These are phyloP conservation scores for Gracilaria domingensis DNA, from an alignment of 23 red algal species.

Conservation along the genomic window DNA sequence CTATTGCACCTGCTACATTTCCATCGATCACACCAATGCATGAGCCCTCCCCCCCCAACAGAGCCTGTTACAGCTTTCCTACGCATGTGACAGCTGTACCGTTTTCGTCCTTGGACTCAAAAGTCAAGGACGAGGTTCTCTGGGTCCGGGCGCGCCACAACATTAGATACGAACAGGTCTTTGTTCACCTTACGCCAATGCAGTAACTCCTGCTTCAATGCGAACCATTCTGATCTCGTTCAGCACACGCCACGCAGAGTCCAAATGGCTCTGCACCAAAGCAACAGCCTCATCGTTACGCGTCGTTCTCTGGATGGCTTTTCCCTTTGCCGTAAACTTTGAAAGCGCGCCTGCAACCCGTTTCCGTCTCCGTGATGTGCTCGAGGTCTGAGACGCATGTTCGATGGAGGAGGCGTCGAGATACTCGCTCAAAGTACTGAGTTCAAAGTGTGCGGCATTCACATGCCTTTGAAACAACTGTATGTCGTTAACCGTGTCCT, in stretches of 20 bases:
- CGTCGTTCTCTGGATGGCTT: background rate
- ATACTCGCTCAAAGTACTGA: background rate
- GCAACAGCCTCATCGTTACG: conserved; percentile 3
- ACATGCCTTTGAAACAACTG: background rate
- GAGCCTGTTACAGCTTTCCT: background rate
- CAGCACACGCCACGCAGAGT: conserved; percentile 5
- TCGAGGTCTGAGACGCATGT: background rate
- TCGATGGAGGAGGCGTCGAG: background rate
- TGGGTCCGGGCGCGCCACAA: background rate
- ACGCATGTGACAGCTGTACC: conserved; percentile 4
- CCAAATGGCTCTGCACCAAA: conserved; percentile 13
- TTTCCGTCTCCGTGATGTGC: background rate
- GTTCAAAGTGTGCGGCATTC: background rate
- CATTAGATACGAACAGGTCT: background rate
- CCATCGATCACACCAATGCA: conserved; percentile 17
- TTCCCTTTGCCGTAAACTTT: background rate
- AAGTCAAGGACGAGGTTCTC: conserved; percentile 25
- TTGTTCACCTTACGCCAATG: background rate
- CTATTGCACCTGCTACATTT: background rate
- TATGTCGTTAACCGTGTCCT: background rate
- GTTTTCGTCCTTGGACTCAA: conserved; percentile 17
- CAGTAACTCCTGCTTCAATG: background rate
- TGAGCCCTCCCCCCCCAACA: background rate
- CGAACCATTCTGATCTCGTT: conserved; percentile 17
- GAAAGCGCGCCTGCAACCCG: background rate